Evolutionary conservation across 1,284 basidiomycete species (phyloP).

Genomic region (Calocybe gambosa): DNA sequence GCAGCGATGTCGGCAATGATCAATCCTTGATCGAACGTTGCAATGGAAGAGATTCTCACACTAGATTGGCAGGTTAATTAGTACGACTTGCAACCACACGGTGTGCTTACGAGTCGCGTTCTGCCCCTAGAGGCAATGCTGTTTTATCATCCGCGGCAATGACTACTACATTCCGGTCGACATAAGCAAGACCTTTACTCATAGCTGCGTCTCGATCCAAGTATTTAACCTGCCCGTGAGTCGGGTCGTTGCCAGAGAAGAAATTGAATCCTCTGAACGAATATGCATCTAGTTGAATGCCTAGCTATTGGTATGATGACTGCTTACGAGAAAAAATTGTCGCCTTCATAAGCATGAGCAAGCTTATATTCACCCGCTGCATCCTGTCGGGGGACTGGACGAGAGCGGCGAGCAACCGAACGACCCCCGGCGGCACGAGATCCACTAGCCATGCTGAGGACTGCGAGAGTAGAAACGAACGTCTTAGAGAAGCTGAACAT

Average conservation of each 20-base stretch:
- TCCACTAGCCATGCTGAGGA: conserved; percentile 1
- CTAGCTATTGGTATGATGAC: not conserved
- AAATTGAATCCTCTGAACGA: conserved; percentile 28
- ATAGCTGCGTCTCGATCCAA: conserved; percentile 38
- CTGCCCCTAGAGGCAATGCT: conserved; percentile 41
- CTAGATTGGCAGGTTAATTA: conserved; percentile 27
- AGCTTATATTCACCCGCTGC: not conserved
- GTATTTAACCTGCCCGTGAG: conserved; percentile 58
- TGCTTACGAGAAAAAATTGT: conserved; percentile 7
- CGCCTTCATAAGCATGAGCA: not conserved
- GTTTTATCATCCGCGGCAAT: conserved; percentile 60
- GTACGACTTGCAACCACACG: not conserved
- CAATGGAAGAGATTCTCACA: conserved; percentile 66
- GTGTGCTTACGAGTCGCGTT: conserved; percentile 59
- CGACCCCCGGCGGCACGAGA: not conserved
- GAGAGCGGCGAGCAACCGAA: not conserved
- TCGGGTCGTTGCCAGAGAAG: conserved; percentile 58
- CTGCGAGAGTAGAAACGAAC: conserved; percentile 1
- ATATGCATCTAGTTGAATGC: not conserved
- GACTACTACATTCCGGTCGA: conserved; percentile 44
- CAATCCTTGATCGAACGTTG: conserved; percentile 61
- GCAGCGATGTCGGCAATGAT: conserved; percentile 70
- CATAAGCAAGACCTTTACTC: conserved; percentile 47
- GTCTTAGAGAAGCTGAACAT: conserved; percentile 8
- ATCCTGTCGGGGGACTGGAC: conserved; percentile 1